These are phyloP conservation scores for Yamagishiella unicocca DNA, from an alignment of 139 green algal genomes.

Conservation along the genomic window DNA sequence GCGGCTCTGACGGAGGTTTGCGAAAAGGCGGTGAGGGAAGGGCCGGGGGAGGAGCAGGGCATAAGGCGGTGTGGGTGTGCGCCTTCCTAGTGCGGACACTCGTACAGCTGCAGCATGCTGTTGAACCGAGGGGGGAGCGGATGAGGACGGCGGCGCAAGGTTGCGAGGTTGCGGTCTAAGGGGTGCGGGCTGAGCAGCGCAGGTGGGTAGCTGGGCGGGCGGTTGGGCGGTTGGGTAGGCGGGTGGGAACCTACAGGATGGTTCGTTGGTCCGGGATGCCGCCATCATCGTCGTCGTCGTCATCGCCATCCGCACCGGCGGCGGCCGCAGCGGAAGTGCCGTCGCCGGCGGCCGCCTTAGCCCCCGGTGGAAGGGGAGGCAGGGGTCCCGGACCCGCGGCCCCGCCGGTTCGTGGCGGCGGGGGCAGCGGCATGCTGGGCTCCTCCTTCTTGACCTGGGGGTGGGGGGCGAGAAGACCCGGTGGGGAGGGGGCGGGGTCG, in stretches of 20 bases:
- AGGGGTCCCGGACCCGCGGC: no score
- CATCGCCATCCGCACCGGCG: conserved; percentile 35
- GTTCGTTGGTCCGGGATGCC: conserved; percentile 74
- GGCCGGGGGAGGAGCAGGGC: not conserved
- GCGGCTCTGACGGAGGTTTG: conserved; percentile 72
- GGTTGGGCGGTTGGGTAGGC: no score
- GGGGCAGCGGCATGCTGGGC: conserved; percentile 61
- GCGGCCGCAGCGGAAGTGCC: not conserved
- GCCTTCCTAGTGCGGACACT: no score
- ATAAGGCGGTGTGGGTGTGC: not conserved
- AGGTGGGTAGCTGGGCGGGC: no score
- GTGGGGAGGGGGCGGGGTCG: no score
- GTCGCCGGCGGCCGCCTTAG: not conserved
- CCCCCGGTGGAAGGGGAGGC: no score
- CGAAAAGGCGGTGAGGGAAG: not conserved
- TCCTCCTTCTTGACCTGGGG: conserved; percentile 34
- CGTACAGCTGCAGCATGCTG: no score
- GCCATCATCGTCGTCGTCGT: conserved; percentile 57
- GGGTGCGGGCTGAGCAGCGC: no score
- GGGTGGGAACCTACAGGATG: conserved; percentile 73
- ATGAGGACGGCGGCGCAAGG: no score
- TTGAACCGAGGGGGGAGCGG: no score
- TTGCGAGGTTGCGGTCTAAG: no score
- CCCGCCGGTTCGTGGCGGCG: conserved; percentile 18
- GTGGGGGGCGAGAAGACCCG: no score